phyloP scores from a whole-genome alignment of 331 rosid genomes.

The Malus hybrid region DNA sequence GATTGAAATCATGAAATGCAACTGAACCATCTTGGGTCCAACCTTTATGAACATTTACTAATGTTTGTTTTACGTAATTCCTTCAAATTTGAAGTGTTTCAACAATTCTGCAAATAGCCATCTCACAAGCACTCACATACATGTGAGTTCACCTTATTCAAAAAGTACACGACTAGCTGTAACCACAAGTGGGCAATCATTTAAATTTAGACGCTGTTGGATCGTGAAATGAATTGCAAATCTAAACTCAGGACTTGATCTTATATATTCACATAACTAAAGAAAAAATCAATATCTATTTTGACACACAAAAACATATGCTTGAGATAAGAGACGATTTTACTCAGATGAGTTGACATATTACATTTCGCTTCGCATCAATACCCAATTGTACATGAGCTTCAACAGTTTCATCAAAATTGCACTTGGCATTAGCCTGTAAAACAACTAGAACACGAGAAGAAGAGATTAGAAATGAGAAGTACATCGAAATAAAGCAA shows the following conservation, averaged over 20 bases:
- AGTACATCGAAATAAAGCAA: neutral
- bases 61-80: neutral
- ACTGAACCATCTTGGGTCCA: neutral
- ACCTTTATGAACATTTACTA: neutral
- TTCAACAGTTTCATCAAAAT: slow-evolving; percentile 91
- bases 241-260: neutral
- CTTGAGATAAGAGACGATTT: neutral
- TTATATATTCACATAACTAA: neutral
- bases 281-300: neutral
- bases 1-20: neutral
- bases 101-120: neutral
- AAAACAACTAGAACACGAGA: slow-evolving; percentile 29
- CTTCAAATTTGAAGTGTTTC: neutral
- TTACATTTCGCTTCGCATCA: slow-evolving; percentile 79
- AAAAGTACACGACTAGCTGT: neutral
- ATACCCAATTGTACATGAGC: slow-evolving; percentile 79
- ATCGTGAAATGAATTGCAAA: neutral
- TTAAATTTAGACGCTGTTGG: neutral
- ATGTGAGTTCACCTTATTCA: neutral
- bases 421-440: slow-evolving; percentile 63
- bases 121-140: neutral
- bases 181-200: neutral
- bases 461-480: slow-evolving; percentile 5
- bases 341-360: slow-evolving; percentile 7
- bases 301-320: neutral